Conservation (phyloP, 257 asterid genomes). For the Scutellaria barbata region DNA sequence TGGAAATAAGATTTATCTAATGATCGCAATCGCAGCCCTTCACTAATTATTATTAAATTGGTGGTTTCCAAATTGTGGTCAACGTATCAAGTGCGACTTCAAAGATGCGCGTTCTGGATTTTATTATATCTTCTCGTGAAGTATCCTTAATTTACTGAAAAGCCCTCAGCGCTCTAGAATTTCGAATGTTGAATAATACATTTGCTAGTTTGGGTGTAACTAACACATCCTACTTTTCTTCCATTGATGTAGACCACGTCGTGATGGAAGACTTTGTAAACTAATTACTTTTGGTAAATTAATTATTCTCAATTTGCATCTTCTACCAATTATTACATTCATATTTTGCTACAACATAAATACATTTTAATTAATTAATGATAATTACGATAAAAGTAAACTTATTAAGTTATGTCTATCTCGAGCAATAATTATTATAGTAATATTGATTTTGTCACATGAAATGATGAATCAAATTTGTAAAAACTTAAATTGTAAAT, state of each 20-base stretch:
- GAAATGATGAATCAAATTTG: too few species aligned
- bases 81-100: slow-evolving; percentile 32
- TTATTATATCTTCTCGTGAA: slow-evolving; percentile 31
- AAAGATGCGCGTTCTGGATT: slow-evolving; percentile 24
- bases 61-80: not conserved
- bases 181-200: too few species aligned
- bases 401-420: too few species aligned
- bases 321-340: not conserved
- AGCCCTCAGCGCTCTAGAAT: slow-evolving; percentile 20
- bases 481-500: too few species aligned
- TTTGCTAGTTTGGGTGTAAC: too few species aligned
- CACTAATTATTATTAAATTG: not conserved
- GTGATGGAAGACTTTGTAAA: not conserved
- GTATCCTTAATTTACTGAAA: slow-evolving; percentile 3
- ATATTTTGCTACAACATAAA: too few species aligned
- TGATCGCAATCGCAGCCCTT: slow-evolving; percentile 21
- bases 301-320: not conserved
- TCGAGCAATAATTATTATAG: too few species aligned
- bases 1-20: too few species aligned
- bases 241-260: not conserved
- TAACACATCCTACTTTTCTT: not conserved
- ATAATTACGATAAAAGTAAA: too few species aligned
- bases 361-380: too few species aligned
- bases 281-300: not conserved
- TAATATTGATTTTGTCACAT: too few species aligned